Evolutionary conservation across 225 moss, liverwort and hornwort species (phyloP), one percentile per base, ranked within the genome.

Genomic region (Takakia lepidozioides): DNA sequence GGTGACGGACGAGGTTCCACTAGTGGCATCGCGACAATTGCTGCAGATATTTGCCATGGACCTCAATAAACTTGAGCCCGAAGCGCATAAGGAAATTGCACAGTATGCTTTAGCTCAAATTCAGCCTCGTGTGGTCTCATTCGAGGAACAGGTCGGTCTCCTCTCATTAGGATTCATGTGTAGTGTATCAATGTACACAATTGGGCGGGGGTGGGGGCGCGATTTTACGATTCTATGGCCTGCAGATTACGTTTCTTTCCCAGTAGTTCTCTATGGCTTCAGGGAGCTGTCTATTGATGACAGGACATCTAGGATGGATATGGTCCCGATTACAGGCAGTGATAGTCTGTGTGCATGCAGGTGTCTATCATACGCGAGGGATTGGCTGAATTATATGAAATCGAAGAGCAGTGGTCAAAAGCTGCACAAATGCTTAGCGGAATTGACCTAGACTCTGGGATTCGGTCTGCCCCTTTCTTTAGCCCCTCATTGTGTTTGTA

Each of bases 351-450:
- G n/a, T n/a, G n/a, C n/a, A n/a, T 67, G 45, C 67, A 93, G 93
- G 95, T 98, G 27, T 98, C 95, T 52, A 75, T 91, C 51, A 98
- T 98, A 61, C 78, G 95, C 44, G 95, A 98, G 64, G 90, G 95
- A 39, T 81, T 90, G 54, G 90, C 95, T 37, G 95, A 91, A 45
- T 56, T 98, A 46, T 98, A 78, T 58, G 90, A 82, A 37, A 90
- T 81, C 51, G 95, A 91, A 75, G 95, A 91, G 64, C 90, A 90
- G 45, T 98, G 95, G 95, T 87, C 95, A 28, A 98, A 98, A 63
- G 95, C 95, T 69, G 95, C 95, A 30, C 87, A 90, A 66, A 87
- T 90, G 95, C 76, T 98, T 22, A 98, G 95, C 70, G 95, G 90
- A 24, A 98, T 91, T 41, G 95, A 98, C 64, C 72, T 98, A 30